Percentiles rank a stretch among this genome's conserved stretches.
These are phyloP conservation scores for Sporodiniella umbellata DNA, from an alignment of 371 early-diverging fungal species.

Conservation along the genomic window DNA sequence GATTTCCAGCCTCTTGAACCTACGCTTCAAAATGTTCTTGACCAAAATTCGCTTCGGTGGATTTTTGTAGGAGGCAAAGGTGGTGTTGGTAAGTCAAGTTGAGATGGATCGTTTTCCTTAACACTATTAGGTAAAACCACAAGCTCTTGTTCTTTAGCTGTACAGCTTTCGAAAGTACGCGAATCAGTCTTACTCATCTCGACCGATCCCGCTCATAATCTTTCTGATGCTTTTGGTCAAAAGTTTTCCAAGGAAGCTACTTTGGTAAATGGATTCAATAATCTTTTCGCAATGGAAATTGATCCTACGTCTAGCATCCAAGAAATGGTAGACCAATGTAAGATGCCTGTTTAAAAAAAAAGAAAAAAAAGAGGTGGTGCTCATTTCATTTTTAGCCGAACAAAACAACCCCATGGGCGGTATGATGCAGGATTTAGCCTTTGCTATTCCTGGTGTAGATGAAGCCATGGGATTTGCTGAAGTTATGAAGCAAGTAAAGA, in stretches of 20 bases:
- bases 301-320: constrained; percentile 95
- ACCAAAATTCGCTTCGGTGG: constrained; percentile 94
- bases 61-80: constrained; percentile 99
- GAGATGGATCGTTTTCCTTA: not conserved
- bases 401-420: constrained; percentile 79
- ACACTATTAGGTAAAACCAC: constrained; percentile 59
- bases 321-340: constrained; percentile 93
- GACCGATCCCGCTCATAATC: constrained; percentile 98
- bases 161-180: constrained; percentile 88
- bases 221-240: constrained; percentile 98
- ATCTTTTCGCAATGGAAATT: constrained; percentile 98
- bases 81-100: constrained; percentile 85
- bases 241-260: constrained; percentile 96
- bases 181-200: constrained; percentile 95
- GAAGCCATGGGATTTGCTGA: constrained; percentile 99
- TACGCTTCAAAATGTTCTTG: constrained; percentile 91
- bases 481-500: constrained; percentile 98
- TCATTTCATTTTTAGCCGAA: constrained; percentile 49
- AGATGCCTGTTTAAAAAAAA: constrained; percentile 6
- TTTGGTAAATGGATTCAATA: constrained; percentile 91
- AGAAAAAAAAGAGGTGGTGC: not conserved
- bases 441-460: constrained; percentile 98
- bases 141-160: constrained; percentile 82
- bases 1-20: constrained; percentile 72
- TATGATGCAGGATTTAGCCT: constrained; percentile 94